Evolutionary conservation across 106 monocot genomes (phyloP), one percentile per base, ranked within the genome.

Genomic region (Dendrobium huoshanense): DNA sequence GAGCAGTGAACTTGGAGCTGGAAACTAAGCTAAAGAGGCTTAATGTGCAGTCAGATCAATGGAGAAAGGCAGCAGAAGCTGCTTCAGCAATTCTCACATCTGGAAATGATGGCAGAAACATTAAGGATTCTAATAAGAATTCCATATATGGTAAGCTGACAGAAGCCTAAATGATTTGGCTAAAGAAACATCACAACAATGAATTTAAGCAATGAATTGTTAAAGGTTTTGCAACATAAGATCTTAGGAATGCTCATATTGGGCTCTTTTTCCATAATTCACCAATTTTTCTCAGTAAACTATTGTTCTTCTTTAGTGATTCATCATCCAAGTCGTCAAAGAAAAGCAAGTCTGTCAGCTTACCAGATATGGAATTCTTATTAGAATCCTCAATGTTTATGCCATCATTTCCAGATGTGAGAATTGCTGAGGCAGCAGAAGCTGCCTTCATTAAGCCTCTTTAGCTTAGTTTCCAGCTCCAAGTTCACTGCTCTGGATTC

Each of bases 61-160:
- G 98, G 98, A 88, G 92, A 64, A 95, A 95, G 83, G 93, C 93
- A 15, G 91, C 95, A 25, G 91, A 95, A 75, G 89, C 93, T 0
- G 93, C 95, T 4, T 88, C 93, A 2, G 86, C 91, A 0, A 86
- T 89, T 45, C 89, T 95, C 13, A 84, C 77, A 6, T 80, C 75
- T 1, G 82, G 77, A 16, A 83, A 51, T 13, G 13, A 51, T 51
- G 51, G 51, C 1, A 51, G 16, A 51, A 83, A 90, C 67, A 82
- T 87, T 11, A 84, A 92, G 4, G 92, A 91, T 67, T 78, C 89
- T 4, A 81, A 80, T 4, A 90, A 86, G 55, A 77, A 81, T 29
- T 85, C 87, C 0, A 51, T 92, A 22, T 82, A 77, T 0, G 88
- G 89, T 73, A 96, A 91, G 88, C 59, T 93, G 67, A 79, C 87